Evolutionary conservation across 768 basidiomycete genomes (phyloP), one percentile per base, ranked within the genome.

Genomic region (Galerina sulciceps): DNA sequence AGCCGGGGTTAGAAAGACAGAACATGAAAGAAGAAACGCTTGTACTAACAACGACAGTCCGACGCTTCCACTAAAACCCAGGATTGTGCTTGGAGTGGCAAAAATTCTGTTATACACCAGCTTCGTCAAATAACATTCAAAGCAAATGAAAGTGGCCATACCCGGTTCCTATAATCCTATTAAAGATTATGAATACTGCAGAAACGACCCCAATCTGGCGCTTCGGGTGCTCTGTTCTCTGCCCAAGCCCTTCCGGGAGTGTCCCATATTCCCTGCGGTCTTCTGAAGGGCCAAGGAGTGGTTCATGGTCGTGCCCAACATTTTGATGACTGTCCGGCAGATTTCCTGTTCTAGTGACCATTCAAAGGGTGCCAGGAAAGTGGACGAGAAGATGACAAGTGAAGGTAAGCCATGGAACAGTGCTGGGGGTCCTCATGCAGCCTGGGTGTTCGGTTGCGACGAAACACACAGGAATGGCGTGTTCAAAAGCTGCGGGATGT

Each of bases 121-220:
- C n/a, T n/a, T 2, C 4, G 50, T 14, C 42, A 14, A 10, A 6
- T 11, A 22, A n/a, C 9, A 5, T 43, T 5, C 11, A 5, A 15
- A 22, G 4, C 10, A 15, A n/a, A 51, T 5, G 13, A 37, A 36
- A 50, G 26, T 64, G 67, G 26, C 53, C 65, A 6, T n/a, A 80
- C 78, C 78, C 78, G 55, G 78, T 79, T 13, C 79, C 78, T 55
- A 78, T 77, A 15, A 80, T 76, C 36, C 79, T 67, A 55, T 80
- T 80, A 62, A 80, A 79, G 23, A 79, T 75, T 26, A 80, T 73
- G 64, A 79, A 79, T 4, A 78, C 71, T 11, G 79, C 78, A 35
- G 73, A 74, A 22, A 74, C 60, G 9, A 65, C 59, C 6, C 65
- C 65, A 46, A 68, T 65, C 35, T 63, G 65, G 18, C 62, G 57